These are phyloP conservation scores for Coemansia sp. DNA, from an alignment of 192 early-diverging fungal species.

Conservation along the genomic window DNA sequence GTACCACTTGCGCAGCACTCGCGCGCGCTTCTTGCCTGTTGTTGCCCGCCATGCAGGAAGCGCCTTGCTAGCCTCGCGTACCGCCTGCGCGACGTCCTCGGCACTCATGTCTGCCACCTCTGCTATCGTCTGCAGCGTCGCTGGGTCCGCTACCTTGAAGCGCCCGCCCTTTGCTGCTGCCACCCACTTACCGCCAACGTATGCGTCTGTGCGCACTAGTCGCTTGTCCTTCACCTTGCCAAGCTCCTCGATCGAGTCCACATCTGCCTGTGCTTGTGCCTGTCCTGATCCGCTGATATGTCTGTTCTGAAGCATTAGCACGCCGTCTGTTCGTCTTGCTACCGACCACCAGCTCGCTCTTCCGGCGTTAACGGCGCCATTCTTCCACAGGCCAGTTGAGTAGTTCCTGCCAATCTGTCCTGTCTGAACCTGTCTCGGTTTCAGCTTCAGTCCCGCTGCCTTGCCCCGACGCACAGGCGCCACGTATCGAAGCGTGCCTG, in stretches of 20 bases:
- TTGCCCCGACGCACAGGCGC: background rate
- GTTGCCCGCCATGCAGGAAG: slow-evolving; percentile 63
- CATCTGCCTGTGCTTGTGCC: background rate
- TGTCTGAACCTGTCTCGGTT: too few relatives aligned
- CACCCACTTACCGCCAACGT: slow-evolving; percentile 65
- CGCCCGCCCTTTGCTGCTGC: slow-evolving; percentile 42
- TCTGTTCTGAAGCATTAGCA: background rate
- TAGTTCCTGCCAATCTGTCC: background rate
- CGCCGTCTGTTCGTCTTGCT: background rate
- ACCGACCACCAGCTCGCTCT: background rate
- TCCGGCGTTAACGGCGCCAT: background rate
- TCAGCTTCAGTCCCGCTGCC: background rate
- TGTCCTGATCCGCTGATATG: background rate
- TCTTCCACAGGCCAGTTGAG: background rate
- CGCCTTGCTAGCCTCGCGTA: slow-evolving; percentile 61
- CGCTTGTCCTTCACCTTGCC: slow-evolving; percentile 63
- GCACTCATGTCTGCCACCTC: slow-evolving; percentile 67
- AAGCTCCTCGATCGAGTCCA: slow-evolving; percentile 31
- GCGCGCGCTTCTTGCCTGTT: slow-evolving; percentile 65
- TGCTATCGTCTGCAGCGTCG: slow-evolving; percentile 61
- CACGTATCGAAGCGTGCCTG: background rate
- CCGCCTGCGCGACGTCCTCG: slow-evolving; percentile 59
- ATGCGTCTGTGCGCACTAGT: slow-evolving; percentile 58
- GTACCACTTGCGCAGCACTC: slow-evolving; percentile 64
- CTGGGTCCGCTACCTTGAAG: slow-evolving; percentile 66